Base-by-base conservation (phyloP, 2,329 filamentous ascomycete species). In the Aspergillus fructus region DNA sequence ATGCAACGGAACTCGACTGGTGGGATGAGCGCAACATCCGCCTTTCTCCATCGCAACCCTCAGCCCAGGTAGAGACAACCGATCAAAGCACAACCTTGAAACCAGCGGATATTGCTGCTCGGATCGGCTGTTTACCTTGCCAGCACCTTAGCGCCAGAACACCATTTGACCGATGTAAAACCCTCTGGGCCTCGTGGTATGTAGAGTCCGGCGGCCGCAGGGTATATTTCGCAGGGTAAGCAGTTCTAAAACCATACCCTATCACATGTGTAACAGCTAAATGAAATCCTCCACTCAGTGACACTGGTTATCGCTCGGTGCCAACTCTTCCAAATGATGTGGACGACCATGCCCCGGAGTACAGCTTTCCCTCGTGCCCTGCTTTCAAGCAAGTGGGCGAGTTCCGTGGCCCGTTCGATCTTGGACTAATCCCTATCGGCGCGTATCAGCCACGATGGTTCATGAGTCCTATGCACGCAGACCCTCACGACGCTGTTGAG, bases 1-100 rank as follows among this genome's bases (percentile, higher is more conserved):
- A 91, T 58, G 88, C 93, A 43, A 96, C 91, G 0, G 93, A 97
- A 76, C 74, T 97, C 67, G 93, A 97, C 75, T 97, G 93, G 93
- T 97, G 93, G 93, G 88, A 96, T 65, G 88, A 90, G 62, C 83
- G 86, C 5, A 87, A 93, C 48, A 74, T 96, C n/a, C 85, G 78
- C 0, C 75, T 96, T 24, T 79, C 83, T 13, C 70, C 75, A 6
- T 66, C 67, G 9, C 63, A 65, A 62, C 62, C 66, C 13, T 40
- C 50, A 2, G 55, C 62, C 0, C 64, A 72, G 49, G 68, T 75
- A 3, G 70, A 68, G 33, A 66, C 49, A 27, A 15, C 63, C n/a
- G 58, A 61, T 8, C 65, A 70, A 19, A 65, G 63, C 49, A 51
- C 60, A 19, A 21, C 56, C 45, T 55, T 65, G 0, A 62, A 62